Base-by-base conservation (phyloP, 2,329 filamentous ascomycete genomes). In the Alternaria sp. region DNA sequence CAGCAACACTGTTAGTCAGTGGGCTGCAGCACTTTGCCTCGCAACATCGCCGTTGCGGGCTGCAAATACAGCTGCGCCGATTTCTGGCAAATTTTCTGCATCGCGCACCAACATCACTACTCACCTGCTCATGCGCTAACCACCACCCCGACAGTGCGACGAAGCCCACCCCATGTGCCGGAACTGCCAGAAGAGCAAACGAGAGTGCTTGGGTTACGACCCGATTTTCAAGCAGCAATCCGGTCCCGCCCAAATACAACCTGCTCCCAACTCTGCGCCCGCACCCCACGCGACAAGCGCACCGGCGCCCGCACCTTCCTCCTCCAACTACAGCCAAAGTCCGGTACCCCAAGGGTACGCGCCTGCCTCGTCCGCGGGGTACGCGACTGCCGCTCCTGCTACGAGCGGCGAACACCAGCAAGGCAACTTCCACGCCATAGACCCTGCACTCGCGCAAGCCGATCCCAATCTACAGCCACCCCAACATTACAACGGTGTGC, bases 121-220 rank as follows among this genome's bases (percentile, higher is more conserved):
- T 58, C 59, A 61, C 51, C 58, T 69, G 61, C 60, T 61, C 63
- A 58, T 63, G 47, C 63, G 65, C 75, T 79, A 64, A 79, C 72
- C 65, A 66, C 44, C 66, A 53, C 47, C 46, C 49, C 71, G 65
- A 71, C 79, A 97, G 96, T 99, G 96, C 83, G 96, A 98, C 87
- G 96, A 99, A 85, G 90, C 89, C 65, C 94, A 97, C 81, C 96
- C 96, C 21, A 90, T 91, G 64, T 99, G 96, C 85, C 90, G 93
- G 82, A 93, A 96, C 78, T 96, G 92, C 83, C 90, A 91, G 77
- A 96, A 96, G 80, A 94, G 91, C 71, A 96, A 95, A 82, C 92
- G 92, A 75, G 92, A 95, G 74, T 96, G 92, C 76, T 79, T 94
- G 53, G 92, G 92, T 59, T 96, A 96, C 87, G 92, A 96, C 75